A percentile compares a stretch with the other conserved stretches of the same genome.
Conservation (phyloP, 164 flowering plant genomes). For the Umbilicus rupestris region DNA sequence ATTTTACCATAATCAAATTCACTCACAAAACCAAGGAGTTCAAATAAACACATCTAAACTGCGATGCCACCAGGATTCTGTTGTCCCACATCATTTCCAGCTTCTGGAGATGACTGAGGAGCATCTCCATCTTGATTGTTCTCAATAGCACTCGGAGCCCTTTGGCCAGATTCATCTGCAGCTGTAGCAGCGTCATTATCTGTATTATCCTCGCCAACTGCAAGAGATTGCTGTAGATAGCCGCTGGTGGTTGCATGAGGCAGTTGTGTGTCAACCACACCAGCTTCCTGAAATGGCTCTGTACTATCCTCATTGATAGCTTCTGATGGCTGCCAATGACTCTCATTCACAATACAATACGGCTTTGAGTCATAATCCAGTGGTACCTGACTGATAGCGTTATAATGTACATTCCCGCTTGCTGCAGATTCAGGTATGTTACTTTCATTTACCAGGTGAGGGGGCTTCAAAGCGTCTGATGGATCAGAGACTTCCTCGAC, state of each 20-base stretch:
- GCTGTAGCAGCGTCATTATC: background rate
- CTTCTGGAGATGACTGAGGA: background rate
- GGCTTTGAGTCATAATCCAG: background rate
- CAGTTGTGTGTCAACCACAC: background rate
- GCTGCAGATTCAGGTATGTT: background rate
- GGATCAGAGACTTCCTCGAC: background rate
- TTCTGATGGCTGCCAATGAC: conserved; percentile 4
- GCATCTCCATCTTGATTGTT: background rate
- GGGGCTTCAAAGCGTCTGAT: background rate
- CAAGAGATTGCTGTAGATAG: background rate
- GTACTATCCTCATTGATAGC: background rate
- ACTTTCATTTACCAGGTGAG: background rate
- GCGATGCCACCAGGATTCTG: background rate
- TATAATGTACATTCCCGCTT: background rate
- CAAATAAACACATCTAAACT: background rate
- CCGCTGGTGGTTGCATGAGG: conserved; percentile 1
- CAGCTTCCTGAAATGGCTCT: background rate
- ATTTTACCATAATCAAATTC: background rate
- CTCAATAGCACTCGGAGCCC: background rate
- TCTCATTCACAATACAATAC: background rate
- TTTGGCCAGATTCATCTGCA: background rate
- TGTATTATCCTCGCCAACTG: background rate
- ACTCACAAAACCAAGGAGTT: background rate
- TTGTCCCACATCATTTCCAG: background rate
- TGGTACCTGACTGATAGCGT: conserved; percentile 1